A percentile compares a stretch with the other conserved stretches of the same genome.
phyloP scores from a whole-genome alignment of 2,329 filamentous ascomycete genomes.

The Cladorrhinum sp. region DNA sequence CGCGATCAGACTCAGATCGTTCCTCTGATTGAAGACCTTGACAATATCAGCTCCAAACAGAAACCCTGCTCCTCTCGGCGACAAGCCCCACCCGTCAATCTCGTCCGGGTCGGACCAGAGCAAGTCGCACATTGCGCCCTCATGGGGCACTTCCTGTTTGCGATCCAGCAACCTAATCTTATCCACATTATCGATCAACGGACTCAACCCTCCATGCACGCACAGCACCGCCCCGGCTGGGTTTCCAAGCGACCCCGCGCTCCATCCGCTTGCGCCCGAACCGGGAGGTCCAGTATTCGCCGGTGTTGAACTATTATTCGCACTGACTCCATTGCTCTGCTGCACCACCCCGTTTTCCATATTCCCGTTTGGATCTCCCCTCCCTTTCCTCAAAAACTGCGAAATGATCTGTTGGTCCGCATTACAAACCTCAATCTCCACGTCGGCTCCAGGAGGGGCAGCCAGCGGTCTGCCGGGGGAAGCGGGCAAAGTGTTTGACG shows the following conservation, averaged over 20 bases:
- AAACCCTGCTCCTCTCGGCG: constrained; percentile 90
- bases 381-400: constrained; percentile 56
- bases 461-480: constrained; percentile 42
- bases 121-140: constrained; percentile 98
- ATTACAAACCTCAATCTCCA: constrained; percentile 92
- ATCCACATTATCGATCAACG: constrained; percentile 88
- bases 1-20: constrained; percentile 88
- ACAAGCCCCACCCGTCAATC: constrained; percentile 94
- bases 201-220: constrained; percentile 90
- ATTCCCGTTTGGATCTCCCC: constrained; percentile 25
- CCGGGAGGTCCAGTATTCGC: constrained; percentile 69
- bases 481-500: constrained; percentile 60
- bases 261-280: constrained; percentile 71
- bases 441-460: constrained; percentile 60
- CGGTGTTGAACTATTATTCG: constrained; percentile 28
- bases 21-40: constrained; percentile 90
- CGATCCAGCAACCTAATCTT: constrained; percentile 93
- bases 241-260: constrained; percentile 61
- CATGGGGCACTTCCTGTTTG: constrained; percentile 97
- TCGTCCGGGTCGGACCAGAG: constrained; percentile 98
- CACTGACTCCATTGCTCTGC: constrained; percentile 18
- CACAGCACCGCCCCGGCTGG: constrained; percentile 83
- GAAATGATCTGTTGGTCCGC: constrained; percentile 76
- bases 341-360: neutral
- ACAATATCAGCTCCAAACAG: constrained; percentile 95